These are phyloP conservation scores for Gyromitra esculenta DNA, from an alignment of 2,329 filamentous ascomycete genomes.

Conservation along the genomic window DNA sequence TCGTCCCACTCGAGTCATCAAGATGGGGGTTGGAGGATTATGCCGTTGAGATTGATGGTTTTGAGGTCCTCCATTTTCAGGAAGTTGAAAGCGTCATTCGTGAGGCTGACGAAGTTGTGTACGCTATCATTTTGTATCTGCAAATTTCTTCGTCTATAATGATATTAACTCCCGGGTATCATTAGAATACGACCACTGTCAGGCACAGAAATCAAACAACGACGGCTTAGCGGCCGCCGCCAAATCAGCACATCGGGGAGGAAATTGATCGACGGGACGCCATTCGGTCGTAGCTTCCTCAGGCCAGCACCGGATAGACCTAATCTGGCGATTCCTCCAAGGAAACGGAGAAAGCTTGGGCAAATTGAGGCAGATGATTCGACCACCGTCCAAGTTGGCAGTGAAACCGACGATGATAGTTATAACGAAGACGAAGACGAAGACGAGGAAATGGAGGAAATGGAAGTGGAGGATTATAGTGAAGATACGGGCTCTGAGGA, in stretches of 20 bases:
- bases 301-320: slow-evolving; percentile 56
- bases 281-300: slow-evolving; percentile 55
- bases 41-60: slow-evolving; percentile 56
- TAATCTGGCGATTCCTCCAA: slow-evolving; percentile 35
- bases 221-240: slow-evolving; percentile 53
- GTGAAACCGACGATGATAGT: slow-evolving; percentile 35
- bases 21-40: slow-evolving; percentile 57
- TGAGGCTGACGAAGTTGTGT: slow-evolving; percentile 57
- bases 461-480: slow-evolving; percentile 13
- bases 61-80: slow-evolving; percentile 57
- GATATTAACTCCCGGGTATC: slow-evolving; percentile 16
- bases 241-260: slow-evolving; percentile 56
- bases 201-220: slow-evolving; percentile 53
- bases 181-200: slow-evolving; percentile 56
- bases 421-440: slow-evolving; percentile 37
- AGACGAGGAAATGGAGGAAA: not conserved
- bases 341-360: slow-evolving; percentile 41
- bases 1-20: slow-evolving; percentile 55
- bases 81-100: slow-evolving; percentile 54
- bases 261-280: slow-evolving; percentile 56
- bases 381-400: slow-evolving; percentile 23
- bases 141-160: not conserved
- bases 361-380: slow-evolving; percentile 31
- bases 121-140: slow-evolving; percentile 23
- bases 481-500: slow-evolving; percentile 21